Evolutionary conservation across 2,329 filamentous ascomycete species (phyloP).

Genomic region (Sporothrix luriei): DNA sequence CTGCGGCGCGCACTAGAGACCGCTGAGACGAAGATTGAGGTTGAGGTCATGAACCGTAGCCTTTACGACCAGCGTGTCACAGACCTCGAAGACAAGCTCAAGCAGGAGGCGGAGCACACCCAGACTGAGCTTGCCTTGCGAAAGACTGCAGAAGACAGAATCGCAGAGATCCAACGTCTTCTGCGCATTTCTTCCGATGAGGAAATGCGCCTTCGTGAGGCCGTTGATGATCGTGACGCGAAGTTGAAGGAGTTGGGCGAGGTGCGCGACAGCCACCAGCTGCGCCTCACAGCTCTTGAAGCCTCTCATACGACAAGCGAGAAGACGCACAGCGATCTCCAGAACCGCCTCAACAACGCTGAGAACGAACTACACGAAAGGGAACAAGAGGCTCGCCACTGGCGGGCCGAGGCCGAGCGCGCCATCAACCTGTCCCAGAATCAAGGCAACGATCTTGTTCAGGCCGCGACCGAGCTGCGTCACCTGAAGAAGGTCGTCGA

Average conservation of each 20-base stretch:
- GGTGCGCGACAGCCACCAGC: slow-evolving; percentile 55
- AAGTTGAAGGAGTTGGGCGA: slow-evolving; percentile 65
- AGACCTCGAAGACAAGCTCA: slow-evolving; percentile 70
- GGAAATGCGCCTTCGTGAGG: slow-evolving; percentile 66
- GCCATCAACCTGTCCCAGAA: slow-evolving; percentile 56
- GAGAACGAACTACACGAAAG: slow-evolving; percentile 60
- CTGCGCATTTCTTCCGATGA: slow-evolving; percentile 72
- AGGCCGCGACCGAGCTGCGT: slow-evolving; percentile 64
- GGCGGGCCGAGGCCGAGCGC: slow-evolving; percentile 64
- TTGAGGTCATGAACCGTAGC: slow-evolving; percentile 64
- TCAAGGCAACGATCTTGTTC: slow-evolving; percentile 53
- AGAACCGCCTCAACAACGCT: slow-evolving; percentile 56
- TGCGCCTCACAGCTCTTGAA: slow-evolving; percentile 68
- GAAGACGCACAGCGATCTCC: slow-evolving; percentile 59
- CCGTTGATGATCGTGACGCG: slow-evolving; percentile 69
- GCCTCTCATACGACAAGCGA: slow-evolving; percentile 63
- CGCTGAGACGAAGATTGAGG: slow-evolving; percentile 61
- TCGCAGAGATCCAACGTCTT: slow-evolving; percentile 71
- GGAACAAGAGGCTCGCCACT: slow-evolving; percentile 61
- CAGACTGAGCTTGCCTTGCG: slow-evolving; percentile 66
- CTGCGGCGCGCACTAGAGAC: slow-evolving; percentile 58
- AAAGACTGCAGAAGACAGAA: slow-evolving; percentile 69
- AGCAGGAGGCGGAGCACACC: slow-evolving; percentile 62
- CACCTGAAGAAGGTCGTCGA: slow-evolving; percentile 73
- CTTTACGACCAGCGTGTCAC: slow-evolving; percentile 63